A percentile compares a stretch with the other conserved stretches of the same genome.
These are phyloP conservation scores for Geranium incanum DNA, from an alignment of 441 rosid species.

Conservation along the genomic window DNA sequence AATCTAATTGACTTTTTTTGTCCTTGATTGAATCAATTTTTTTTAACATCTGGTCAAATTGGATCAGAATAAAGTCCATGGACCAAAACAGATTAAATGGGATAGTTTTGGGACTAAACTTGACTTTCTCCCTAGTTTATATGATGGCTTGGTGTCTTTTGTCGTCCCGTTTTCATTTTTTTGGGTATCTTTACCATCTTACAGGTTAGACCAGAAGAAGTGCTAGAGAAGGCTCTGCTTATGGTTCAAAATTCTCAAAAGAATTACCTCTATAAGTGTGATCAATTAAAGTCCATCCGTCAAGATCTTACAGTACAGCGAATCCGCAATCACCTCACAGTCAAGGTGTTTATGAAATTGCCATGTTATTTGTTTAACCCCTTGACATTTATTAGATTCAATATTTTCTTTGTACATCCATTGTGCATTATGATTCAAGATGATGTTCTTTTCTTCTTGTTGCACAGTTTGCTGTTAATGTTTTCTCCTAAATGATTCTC, in stretches of 20 bases:
- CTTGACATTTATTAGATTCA: not conserved
- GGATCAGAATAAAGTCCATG: not conserved
- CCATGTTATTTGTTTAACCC: not conserved
- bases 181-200: conserved; percentile 11
- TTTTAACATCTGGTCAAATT: not conserved
- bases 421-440: not conserved
- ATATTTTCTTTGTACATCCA: not conserved
- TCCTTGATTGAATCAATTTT: not conserved
- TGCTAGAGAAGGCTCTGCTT: conserved; percentile 76
- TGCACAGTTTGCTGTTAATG: not conserved
- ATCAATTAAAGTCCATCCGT: conserved; percentile 96
- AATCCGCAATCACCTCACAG: conserved; percentile 77
- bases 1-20: not conserved
- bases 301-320: conserved; percentile 97
- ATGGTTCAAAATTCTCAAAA: conserved; percentile 84
- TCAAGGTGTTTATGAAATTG: conserved; percentile 43
- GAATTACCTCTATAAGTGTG: conserved; percentile 92
- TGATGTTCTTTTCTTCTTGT: not conserved
- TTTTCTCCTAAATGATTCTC: not conserved
- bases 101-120: not conserved
- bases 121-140: not conserved
- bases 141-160: conserved; percentile 5
- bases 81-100: not conserved
- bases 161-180: conserved; percentile 11
- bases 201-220: conserved; percentile 98